These are phyloP conservation scores for Tricholoma saponaceum DNA, from an alignment of 768 basidiomycete genomes.

Conservation along the genomic window DNA sequence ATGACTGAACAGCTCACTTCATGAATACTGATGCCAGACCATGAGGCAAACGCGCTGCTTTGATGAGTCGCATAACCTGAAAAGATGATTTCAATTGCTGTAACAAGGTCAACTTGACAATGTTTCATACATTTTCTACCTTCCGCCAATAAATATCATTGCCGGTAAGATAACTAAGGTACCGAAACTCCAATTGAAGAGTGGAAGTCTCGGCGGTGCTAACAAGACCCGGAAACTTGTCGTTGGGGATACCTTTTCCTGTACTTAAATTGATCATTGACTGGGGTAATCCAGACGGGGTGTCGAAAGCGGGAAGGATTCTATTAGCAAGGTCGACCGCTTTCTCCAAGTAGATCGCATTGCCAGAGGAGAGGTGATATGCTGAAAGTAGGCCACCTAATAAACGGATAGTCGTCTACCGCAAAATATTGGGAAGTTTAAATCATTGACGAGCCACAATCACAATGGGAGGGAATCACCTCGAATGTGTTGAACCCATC, in stretches of 20 bases:
- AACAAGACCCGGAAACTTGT: conserved; percentile 55
- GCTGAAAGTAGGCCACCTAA: conserved; percentile 89
- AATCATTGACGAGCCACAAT: not conserved
- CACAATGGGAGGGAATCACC: conserved; percentile 37
- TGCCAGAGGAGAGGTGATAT: conserved; percentile 69
- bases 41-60: conserved; percentile 53
- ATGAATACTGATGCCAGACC: conserved; percentile 86
- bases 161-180: conserved; percentile 75
- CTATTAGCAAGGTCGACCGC: conserved; percentile 83
- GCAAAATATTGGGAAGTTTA: not conserved
- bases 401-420: conserved; percentile 86
- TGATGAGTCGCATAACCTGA: conserved; percentile 67
- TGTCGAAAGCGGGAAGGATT: conserved; percentile 80
- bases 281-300: conserved; percentile 77
- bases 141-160: conserved; percentile 79
- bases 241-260: conserved; percentile 55
- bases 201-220: conserved; percentile 88
- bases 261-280: conserved; percentile 72
- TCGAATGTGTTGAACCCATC: conserved; percentile 88
- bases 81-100: not conserved
- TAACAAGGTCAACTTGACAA: not conserved
- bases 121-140: conserved; percentile 58
- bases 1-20: conserved; percentile 39
- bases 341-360: conserved; percentile 67
- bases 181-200: conserved; percentile 87